phyloP scores from a whole-genome alignment of 2,329 filamentous ascomycete genomes.

The Calonectria ilicicola region DNA sequence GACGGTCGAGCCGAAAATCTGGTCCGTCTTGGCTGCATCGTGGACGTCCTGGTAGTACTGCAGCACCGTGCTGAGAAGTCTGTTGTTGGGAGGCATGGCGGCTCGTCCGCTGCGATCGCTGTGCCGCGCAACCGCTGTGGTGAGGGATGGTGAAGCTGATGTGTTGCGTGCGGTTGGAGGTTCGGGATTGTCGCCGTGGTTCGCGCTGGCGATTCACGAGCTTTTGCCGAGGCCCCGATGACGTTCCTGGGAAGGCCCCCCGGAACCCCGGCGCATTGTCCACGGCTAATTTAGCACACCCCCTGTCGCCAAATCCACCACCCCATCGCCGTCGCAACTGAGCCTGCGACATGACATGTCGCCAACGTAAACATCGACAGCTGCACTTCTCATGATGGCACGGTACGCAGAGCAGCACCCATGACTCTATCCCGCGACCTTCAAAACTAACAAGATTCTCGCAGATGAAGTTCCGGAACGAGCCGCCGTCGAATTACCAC shows the following conservation, averaged over 20 bases:
- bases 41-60: conserved; percentile 68
- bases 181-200: conserved; percentile 33
- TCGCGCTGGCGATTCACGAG: conserved; percentile 36
- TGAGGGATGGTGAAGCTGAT: neutral
- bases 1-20: conserved; percentile 74
- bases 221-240: conserved; percentile 46
- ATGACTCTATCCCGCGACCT: neutral
- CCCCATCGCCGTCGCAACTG: conserved; percentile 28
- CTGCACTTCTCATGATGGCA: conserved; percentile 36
- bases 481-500: conserved; percentile 65
- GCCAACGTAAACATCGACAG: conserved; percentile 16
- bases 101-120: conserved; percentile 21
- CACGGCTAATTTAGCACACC: conserved; percentile 13
- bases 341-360: neutral
- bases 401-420: conserved; percentile 24
- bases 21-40: conserved; percentile 62
- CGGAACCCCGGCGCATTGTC: conserved; percentile 7
- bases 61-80: conserved; percentile 74
- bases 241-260: conserved; percentile 36
- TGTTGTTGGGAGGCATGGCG: conserved; percentile 72
- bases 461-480: conserved; percentile 42
- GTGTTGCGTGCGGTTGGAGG: conserved; percentile 13
- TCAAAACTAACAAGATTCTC: conserved; percentile 19
- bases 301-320: conserved; percentile 31
- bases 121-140: conserved; percentile 1